Evolutionary conservation across 2,329 filamentous ascomycete genomes (phyloP).

Genomic region (Emmonsia crescens): DNA sequence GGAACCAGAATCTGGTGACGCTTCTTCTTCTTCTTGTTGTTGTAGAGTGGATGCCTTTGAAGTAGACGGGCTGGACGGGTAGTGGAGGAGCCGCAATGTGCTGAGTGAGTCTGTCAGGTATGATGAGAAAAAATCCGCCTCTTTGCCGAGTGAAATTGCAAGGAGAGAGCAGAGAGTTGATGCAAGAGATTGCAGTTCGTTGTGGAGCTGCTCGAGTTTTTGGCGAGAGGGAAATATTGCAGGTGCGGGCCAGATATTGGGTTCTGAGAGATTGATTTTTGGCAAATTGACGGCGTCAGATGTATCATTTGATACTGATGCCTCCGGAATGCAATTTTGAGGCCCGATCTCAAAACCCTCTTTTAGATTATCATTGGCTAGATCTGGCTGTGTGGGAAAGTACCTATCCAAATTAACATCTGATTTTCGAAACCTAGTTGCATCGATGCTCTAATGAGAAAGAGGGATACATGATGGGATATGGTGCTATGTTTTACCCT

Average conservation of each 20-base stretch:
- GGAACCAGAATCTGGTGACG: neutral
- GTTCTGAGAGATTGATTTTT: slow-evolving; percentile 31
- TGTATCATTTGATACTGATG: neutral
- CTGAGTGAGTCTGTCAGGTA: slow-evolving; percentile 34
- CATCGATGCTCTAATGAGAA: neutral
- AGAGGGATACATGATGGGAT: neutral
- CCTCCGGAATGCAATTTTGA: slow-evolving; percentile 4
- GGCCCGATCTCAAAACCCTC: slow-evolving; percentile 39
- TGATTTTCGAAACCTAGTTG: neutral
- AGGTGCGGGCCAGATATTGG: slow-evolving; percentile 31
- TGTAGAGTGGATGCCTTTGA: no score
- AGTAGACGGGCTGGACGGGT: slow-evolving; percentile 21
- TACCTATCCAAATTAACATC: slow-evolving; percentile 23
- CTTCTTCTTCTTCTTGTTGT: no score
- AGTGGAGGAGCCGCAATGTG: slow-evolving; percentile 37
- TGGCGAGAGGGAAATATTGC: slow-evolving; percentile 16
- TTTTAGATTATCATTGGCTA: slow-evolving; percentile 33
- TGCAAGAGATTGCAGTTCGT: slow-evolving; percentile 31
- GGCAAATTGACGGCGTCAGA: slow-evolving; percentile 8
- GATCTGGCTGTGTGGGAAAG: slow-evolving; percentile 34
- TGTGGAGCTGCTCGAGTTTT: slow-evolving; percentile 28
- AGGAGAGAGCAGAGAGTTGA: slow-evolving; percentile 30
- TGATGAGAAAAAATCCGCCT: slow-evolving; percentile 29
- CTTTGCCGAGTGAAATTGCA: slow-evolving; percentile 30
- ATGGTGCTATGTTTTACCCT: slow-evolving; percentile 19